These are phyloP conservation scores for Colletotrichum plurivorum DNA, from an alignment of 2,329 filamentous ascomycete genomes.

Conservation along the genomic window DNA sequence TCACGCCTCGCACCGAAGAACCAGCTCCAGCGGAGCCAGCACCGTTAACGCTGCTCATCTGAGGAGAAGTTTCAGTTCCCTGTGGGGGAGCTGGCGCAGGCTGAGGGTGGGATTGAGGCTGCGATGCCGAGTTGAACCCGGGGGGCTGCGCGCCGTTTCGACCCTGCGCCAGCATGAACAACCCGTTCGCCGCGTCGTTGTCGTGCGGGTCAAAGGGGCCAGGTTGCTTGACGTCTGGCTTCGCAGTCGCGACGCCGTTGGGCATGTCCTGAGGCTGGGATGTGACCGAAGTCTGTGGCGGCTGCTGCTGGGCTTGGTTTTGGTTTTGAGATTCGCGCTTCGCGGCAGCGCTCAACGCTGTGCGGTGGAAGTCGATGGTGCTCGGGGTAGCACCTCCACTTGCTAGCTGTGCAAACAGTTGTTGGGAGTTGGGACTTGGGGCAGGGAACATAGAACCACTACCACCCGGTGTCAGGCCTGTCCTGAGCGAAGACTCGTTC, in stretches of 20 bases:
- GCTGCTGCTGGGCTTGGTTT: constrained; percentile 51
- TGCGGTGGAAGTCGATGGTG: constrained; percentile 94
- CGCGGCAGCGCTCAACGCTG: constrained; percentile 84
- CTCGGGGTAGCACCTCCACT: constrained; percentile 89
- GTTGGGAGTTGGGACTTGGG: constrained; percentile 86
- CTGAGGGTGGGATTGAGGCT: constrained; percentile 65
- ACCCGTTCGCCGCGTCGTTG: constrained; percentile 93
- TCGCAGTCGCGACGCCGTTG: constrained; percentile 56
- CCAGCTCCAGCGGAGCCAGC: constrained; percentile 53
- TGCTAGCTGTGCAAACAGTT: constrained; percentile 81
- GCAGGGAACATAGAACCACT: constrained; percentile 98
- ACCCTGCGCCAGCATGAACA: constrained; percentile 90
- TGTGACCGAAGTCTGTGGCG: constrained; percentile 43
- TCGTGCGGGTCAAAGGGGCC: constrained; percentile 90
- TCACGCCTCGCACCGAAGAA: constrained; percentile 67
- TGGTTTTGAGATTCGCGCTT: constrained; percentile 68
- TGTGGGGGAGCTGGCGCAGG: constrained; percentile 54
- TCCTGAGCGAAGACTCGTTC: constrained; percentile 94
- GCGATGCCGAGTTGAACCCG: constrained; percentile 62
- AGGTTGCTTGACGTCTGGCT: constrained; percentile 66
- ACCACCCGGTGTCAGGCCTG: constrained; percentile 92
- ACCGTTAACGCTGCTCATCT: constrained; percentile 65
- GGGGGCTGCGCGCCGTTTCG: constrained; percentile 70
- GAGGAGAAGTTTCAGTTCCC: constrained; percentile 62
- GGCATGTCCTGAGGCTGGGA: constrained; percentile 48